Base-by-base conservation (phyloP, 345 rosid species). In the Syzygium oleosum region DNA sequence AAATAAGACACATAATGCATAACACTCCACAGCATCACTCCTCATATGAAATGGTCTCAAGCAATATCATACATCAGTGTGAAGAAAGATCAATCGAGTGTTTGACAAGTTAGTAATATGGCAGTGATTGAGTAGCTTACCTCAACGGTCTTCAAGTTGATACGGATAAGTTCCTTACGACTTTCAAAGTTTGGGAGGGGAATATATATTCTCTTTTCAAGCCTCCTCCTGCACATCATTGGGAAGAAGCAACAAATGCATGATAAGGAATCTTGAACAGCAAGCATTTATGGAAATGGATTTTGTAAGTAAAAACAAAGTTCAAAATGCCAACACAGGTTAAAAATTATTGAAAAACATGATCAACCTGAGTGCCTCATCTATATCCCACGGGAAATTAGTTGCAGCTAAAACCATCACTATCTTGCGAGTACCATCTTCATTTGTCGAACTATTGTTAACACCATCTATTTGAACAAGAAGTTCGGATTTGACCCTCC, bases 401-500 rank as follows among this genome's bases (percentile, higher is more conserved):
- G 99, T 98, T 54, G 99, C 99, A 58, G 99, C 99, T 91, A 98
- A 92, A 85, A 98, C 99, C 99, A 97, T 98, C 87, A 98, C 99
- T 87, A 98, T 95, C 90, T 98, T 98, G 84, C 96, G 94, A 88
- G 95, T 98, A 54, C 99, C 99, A 88, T 98, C 99, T 93, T 98
- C 99, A 89, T 94, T 94, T 43, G 97, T 96, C n/a, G 94, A 93
- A 86, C 95, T 93, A 90, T 94, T 94, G 93, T 92, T 98, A 88
- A 98, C 99, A 86, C 99, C 99, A 92, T 98, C 99, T 68, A 98
- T 98, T 94, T 98, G 99, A 94, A 98, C 99, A 85, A 98, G 94
- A 92, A 97, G 99, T 92, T 98, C 99, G 43, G 99, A 98, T 91
- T 98, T 98, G 86, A 98, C 99, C 93, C 99, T 94, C 93, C 99